Conservation (phyloP, 2,329 filamentous ascomycete genomes). For the Colletotrichum sp. region DNA sequence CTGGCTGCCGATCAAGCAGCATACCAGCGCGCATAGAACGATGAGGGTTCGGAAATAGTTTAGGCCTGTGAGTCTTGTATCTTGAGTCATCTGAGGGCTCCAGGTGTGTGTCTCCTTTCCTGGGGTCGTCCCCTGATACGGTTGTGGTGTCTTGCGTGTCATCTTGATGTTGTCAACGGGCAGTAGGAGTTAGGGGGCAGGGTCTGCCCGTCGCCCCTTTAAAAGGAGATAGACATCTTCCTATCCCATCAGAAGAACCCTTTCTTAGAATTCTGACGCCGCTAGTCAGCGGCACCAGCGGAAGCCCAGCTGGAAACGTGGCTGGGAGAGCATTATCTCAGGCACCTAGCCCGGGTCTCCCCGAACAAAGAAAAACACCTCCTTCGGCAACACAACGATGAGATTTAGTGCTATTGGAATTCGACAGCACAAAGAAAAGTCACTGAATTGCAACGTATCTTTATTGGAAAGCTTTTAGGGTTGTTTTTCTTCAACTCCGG, state of each 20-base stretch:
- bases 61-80: not conserved
- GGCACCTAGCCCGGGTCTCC: not conserved
- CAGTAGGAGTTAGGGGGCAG: not conserved
- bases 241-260: not conserved
- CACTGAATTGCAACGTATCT: not conserved
- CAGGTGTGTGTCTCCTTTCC: not conserved
- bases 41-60: not conserved
- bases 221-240: not conserved
- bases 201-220: not conserved
- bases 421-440: not conserved
- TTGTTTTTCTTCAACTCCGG: not conserved
- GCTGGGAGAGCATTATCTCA: not conserved
- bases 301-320: not conserved
- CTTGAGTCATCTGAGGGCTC: not conserved
- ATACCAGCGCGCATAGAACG: not conserved
- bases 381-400: not conserved
- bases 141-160: not conserved
- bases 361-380: not conserved
- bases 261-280: not conserved
- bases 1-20: not conserved
- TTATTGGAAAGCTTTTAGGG: not conserved
- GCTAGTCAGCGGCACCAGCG: not conserved
- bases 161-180: not conserved
- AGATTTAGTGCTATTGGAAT: not conserved
- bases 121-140: not conserved